Base-by-base conservation (phyloP, 148 eudicot genomes). In the Gaultheria prostrata region DNA sequence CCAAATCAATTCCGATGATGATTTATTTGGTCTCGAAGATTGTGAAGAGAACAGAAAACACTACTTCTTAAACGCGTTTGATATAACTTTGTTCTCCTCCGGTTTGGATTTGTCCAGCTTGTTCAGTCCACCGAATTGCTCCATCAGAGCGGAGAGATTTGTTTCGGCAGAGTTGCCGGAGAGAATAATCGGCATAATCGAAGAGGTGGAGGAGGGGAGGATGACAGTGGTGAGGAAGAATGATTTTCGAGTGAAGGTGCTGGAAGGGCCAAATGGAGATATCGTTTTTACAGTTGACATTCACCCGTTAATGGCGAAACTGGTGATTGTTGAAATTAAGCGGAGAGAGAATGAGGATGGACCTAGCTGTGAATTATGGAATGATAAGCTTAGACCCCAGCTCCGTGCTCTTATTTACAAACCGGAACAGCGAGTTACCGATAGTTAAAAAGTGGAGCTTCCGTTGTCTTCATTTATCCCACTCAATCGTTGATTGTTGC, bases 61-160 rank as follows among this genome's bases (percentile, higher is more conserved):
- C 21, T 18, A 54, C 57, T 90, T 24, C 50, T 46, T 92, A 14
- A 92, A 92, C 56, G 95, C 95, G 0, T 95, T 95, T 15, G 94
- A 94, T 85, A 83, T 95, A 49, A 95, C 94, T 0, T 90, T 93
- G 32, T 89, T 83, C 49, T 94, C 98, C 2, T 77, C 90, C 0
- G 94, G 95, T 21, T 87, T 89, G 21, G 84, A 90, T 80, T 51
- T 92, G 12, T 88, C 98, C 13, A 91, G 94, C 26, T 82, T 95
- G 85, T 89, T 95, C 35, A 21, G 72, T 33, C 70, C 86, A 26
- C 30, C 80, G 24, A 81, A 35, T 14, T 56, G 20, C 53, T 80
- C 82, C 35, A 77, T 56, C 3, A n/a, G 45, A 1, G 45, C 82
- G 6, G 98, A 95, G 77, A 59, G 89, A 12, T 92, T 91, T 86